Evolutionary conservation across 352 stramenopile genomes (phyloP), one percentile per base, ranked within the genome.

Genomic region (Globisporangium paroecandrum): DNA sequence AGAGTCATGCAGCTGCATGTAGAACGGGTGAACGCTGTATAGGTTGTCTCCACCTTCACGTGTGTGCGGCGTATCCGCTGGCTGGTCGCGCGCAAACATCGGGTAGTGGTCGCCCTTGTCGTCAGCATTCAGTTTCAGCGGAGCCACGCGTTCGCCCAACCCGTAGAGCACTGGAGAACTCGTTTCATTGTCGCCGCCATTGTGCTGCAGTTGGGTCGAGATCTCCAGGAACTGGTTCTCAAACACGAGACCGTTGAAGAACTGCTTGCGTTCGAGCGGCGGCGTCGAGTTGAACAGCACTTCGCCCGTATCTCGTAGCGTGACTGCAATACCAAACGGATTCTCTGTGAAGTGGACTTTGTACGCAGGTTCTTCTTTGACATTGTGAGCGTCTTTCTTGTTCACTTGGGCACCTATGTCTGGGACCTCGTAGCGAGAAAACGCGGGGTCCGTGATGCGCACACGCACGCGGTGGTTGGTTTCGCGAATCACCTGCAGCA

Each of bases 141-240:
- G 67, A 0, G 76, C 78, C 12, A 89, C 62, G 20, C 87, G 82
- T 46, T 96, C 89, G 4, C 89, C 89, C 10, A 96, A 71, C 13
- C 89, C 89, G 46, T 88, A 97, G 8, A 95, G 66, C 62, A 81
- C 69, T 0, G 82, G 76, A 0, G 13, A 49, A 3, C 36, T 56
- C 1, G 64, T 34, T 5, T 73, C 71, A 3, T 74, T 68, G 12
- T 77, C 66, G 2, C 64, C 58, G 1, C 27, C 27, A 32, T 70
- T 36, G 69, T 24, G 22, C 15, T 73, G 36, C 20, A 94, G 68
- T 46, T 88, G 76, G 1, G 87, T 95, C 18, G 89, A 95, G 18
- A 97, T 68, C 65, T 97, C 88, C 4, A 97, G 59, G 62, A 89
- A 97, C 71, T 97, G 90, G 68, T 97, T 95, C 61, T 89, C 79